Conservation (phyloP, 2,329 filamentous ascomycete genomes). For the Monosporascus sp. region DNA sequence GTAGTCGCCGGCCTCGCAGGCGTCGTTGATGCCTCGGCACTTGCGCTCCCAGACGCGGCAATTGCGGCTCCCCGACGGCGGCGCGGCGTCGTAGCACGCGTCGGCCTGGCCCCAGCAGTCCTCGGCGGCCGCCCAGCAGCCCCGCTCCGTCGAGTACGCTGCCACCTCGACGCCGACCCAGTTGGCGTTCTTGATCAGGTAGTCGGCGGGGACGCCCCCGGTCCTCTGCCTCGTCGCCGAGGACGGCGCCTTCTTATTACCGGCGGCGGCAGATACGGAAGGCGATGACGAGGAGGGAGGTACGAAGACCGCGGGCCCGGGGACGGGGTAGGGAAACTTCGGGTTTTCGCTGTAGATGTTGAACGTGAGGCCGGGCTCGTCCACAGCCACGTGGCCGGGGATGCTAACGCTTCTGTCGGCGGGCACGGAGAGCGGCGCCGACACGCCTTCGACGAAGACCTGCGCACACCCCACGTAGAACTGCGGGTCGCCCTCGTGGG, state of each 20-base stretch:
- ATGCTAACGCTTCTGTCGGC: conserved; percentile 52
- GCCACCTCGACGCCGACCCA: conserved; percentile 64
- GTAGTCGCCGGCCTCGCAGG: conserved; percentile 38
- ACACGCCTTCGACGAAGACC: conserved; percentile 51
- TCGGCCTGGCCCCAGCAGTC: conserved; percentile 55
- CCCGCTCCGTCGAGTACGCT: conserved; percentile 46
- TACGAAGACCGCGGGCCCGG: conserved; percentile 51
- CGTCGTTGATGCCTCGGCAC: conserved; percentile 45
- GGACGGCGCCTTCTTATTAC: conserved; percentile 1
- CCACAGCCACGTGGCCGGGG: conserved; percentile 56
- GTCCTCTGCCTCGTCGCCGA: conserved; percentile 39
- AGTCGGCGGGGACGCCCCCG: conserved; percentile 42
- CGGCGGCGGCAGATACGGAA: conserved; percentile 4
- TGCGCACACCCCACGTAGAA: conserved; percentile 71
- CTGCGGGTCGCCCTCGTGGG: conserved; percentile 56
- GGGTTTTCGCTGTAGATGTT: conserved; percentile 64
- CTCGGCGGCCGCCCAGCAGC: conserved; percentile 55
- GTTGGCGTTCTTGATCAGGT: conserved; percentile 63
- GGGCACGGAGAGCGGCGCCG: conserved; percentile 42
- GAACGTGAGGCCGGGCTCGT: conserved; percentile 53
- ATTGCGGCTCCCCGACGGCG: conserved; percentile 52
- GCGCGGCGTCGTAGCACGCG: conserved; percentile 54
- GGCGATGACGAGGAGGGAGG: conserved; percentile 23
- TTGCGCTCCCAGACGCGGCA: conserved; percentile 60
- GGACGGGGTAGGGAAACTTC: conserved; percentile 50